Conservation (phyloP, 768 basidiomycete species). For the Amylocystis lapponica region DNA sequence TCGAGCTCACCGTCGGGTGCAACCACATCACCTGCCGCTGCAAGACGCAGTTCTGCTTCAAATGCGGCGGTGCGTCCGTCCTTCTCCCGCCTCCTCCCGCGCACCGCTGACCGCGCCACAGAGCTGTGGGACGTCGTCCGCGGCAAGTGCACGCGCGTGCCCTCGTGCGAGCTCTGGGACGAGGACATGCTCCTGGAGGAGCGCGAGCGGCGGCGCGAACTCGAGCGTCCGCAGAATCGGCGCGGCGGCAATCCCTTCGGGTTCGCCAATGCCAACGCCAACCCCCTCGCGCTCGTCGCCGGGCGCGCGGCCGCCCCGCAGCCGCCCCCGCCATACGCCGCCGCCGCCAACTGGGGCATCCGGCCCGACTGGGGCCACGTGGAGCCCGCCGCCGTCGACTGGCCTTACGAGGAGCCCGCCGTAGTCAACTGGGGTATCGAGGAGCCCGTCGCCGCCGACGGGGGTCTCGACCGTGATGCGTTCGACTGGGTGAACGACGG, state of each 20-base stretch:
- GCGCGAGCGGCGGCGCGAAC: slow-evolving; percentile 23
- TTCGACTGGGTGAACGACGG: slow-evolving; percentile 18
- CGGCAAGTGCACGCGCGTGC: slow-evolving; percentile 24
- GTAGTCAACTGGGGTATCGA: neutral
- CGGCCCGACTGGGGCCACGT: neutral
- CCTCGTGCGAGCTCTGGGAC: slow-evolving; percentile 34
- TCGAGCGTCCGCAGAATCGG: neutral
- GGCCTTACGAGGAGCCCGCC: neutral
- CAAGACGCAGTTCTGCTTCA: slow-evolving; percentile 34
- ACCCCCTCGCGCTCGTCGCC: too few species aligned
- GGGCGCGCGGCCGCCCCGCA: too few species aligned
- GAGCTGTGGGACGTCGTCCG: slow-evolving; percentile 21
- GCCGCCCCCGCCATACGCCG: too few species aligned
- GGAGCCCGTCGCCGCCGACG: neutral
- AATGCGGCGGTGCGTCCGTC: slow-evolving; percentile 30
- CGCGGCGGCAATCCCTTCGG: too few species aligned
- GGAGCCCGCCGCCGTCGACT: neutral
- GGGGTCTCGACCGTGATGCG: neutral
- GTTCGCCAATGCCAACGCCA: too few species aligned
- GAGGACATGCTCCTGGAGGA: slow-evolving; percentile 31
- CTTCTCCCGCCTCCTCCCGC: neutral
- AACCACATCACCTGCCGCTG: slow-evolving; percentile 35
- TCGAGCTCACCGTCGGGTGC: slow-evolving; percentile 26
- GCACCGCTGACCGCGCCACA: neutral
- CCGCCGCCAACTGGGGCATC: too few species aligned